These are phyloP conservation scores for Tricholoma saponaceum DNA, from an alignment of 768 basidiomycete species.

Conservation along the genomic window DNA sequence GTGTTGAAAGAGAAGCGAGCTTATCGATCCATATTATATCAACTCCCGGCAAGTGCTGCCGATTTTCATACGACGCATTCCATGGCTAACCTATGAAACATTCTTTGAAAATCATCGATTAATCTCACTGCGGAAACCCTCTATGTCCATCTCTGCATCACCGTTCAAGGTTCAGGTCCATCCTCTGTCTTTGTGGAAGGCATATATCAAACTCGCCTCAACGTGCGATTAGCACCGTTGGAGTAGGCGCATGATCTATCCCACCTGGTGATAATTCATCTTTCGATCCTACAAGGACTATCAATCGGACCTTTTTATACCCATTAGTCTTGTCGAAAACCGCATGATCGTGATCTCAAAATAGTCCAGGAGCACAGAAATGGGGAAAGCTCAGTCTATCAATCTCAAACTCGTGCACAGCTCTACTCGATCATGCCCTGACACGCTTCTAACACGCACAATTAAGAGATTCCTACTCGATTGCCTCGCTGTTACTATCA, in stretches of 20 bases:
- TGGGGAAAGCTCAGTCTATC: too few species aligned
- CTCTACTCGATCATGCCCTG: neutral
- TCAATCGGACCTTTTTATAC: neutral
- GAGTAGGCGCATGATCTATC: neutral
- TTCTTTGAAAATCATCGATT: neutral
- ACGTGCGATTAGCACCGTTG: neutral
- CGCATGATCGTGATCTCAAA: neutral
- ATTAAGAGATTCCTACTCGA: neutral
- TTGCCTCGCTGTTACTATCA: neutral
- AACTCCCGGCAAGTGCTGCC: neutral
- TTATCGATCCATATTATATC: neutral
- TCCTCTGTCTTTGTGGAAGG: neutral
- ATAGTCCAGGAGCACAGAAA: neutral
- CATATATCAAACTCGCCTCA: too few species aligned
- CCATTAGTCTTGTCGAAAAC: neutral
- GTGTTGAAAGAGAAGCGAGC: neutral
- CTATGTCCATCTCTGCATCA: neutral
- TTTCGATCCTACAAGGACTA: neutral
- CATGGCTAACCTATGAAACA: neutral
- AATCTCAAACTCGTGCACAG: too few species aligned
- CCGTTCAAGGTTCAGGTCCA: neutral
- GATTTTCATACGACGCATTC: neutral
- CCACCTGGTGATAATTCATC: neutral
- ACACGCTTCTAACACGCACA: neutral
- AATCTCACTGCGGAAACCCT: neutral